Percentiles rank a stretch among this genome's conserved stretches.
phyloP scores from a whole-genome alignment of 129 eudicot genomes.

The Chrysanthemum makinoi region DNA sequence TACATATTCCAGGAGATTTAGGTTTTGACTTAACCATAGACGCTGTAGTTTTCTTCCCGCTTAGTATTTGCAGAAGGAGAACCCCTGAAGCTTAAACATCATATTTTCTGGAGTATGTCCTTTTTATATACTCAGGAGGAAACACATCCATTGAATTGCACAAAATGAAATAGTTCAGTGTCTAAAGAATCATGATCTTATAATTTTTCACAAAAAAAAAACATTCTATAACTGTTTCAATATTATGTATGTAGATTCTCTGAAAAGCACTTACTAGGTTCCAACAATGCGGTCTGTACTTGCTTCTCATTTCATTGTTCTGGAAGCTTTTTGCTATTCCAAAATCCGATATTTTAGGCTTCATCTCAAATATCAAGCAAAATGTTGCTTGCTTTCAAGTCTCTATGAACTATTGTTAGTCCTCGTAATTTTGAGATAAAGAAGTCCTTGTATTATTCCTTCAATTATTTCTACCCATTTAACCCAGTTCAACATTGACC shows the following conservation, averaged over 20 bases:
- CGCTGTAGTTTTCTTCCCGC: slow-evolving; percentile 34
- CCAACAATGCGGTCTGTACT: slow-evolving; percentile 48
- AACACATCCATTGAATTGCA: slow-evolving; percentile 41
- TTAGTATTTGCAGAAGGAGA: slow-evolving; percentile 44
- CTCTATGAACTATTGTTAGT: slow-evolving; percentile 53
- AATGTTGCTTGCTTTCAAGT: slow-evolving; percentile 55
- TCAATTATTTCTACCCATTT: slow-evolving; percentile 47
- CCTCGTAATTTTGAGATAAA: slow-evolving; percentile 62
- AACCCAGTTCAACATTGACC: slow-evolving; percentile 40
- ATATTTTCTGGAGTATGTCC: slow-evolving; percentile 45
- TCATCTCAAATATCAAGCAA: slow-evolving; percentile 42
- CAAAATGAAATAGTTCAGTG: not conserved
- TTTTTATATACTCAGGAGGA: slow-evolving; percentile 48
- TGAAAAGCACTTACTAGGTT: slow-evolving; percentile 45
- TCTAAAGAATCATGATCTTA: not conserved
- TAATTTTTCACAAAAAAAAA: too few species aligned
- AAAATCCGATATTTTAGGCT: slow-evolving; percentile 60
- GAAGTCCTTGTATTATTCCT: slow-evolving; percentile 56
- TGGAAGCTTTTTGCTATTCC: slow-evolving; percentile 57
- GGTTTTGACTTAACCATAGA: slow-evolving; percentile 30
- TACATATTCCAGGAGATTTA: slow-evolving; percentile 30
- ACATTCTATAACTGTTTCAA: too few species aligned
- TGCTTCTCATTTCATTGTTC: slow-evolving; percentile 47
- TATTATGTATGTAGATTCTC: too few species aligned
- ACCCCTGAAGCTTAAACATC: slow-evolving; percentile 63